These are phyloP conservation scores for Epichloe typhina DNA, from an alignment of 2,329 filamentous ascomycete genomes.

Conservation along the genomic window DNA sequence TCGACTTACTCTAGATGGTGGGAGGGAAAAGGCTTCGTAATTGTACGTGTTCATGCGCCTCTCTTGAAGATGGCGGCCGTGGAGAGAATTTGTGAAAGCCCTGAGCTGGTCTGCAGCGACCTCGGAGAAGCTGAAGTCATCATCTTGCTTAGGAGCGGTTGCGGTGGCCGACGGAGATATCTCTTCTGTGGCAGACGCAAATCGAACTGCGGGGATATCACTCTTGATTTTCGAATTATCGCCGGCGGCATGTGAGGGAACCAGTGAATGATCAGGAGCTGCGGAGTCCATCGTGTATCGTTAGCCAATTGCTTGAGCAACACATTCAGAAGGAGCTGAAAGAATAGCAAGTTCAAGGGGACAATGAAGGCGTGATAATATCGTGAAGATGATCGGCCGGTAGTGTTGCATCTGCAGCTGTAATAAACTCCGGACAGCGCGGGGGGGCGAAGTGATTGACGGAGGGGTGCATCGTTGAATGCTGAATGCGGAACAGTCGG, in stretches of 20 bases:
- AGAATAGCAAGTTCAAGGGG: not conserved
- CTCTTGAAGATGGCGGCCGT: slow-evolving; percentile 66
- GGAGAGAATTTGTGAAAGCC: slow-evolving; percentile 58
- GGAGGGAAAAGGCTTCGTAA: slow-evolving; percentile 83
- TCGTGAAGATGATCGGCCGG: not conserved
- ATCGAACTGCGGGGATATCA: slow-evolving; percentile 46
- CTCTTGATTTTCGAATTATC: slow-evolving; percentile 10
- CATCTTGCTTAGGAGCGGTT: slow-evolving; percentile 14
- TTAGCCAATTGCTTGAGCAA: slow-evolving; percentile 1
- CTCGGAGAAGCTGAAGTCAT: slow-evolving; percentile 23
- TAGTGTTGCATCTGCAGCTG: slow-evolving; percentile 2
- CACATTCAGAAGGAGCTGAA: not conserved
- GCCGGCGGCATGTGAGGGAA: slow-evolving; percentile 2
- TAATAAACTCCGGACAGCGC: not conserved
- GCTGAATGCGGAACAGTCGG: slow-evolving; percentile 5
- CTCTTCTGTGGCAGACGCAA: slow-evolving; percentile 58
- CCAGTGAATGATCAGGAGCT: not conserved
- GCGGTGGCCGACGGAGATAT: slow-evolving; percentile 39
- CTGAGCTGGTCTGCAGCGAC: slow-evolving; percentile 51
- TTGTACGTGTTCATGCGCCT: slow-evolving; percentile 73
- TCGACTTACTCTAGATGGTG: slow-evolving; percentile 61
- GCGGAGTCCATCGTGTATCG: not conserved
- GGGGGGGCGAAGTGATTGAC: not conserved
- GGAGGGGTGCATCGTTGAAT: not conserved
- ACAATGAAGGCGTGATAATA: not conserved